A percentile compares a stretch with the other conserved stretches of the same genome.
Conservation (phyloP, 2,329 filamentous ascomycete genomes). For the Ceratocystis lukuohia region DNA sequence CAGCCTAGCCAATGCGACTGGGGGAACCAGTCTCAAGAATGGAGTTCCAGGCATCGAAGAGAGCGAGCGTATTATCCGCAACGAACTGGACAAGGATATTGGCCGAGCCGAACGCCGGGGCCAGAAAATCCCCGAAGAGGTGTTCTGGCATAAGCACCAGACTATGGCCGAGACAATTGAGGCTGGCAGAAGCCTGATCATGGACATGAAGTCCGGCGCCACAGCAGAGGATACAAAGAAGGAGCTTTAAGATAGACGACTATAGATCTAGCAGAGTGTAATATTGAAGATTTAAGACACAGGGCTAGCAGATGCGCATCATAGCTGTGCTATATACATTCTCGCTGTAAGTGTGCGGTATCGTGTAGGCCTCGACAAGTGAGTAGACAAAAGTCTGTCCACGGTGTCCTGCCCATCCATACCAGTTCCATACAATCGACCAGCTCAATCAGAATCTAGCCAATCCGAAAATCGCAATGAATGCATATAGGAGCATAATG, state of each 20-base stretch:
- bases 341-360: too few species aligned
- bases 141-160: slow-evolving; percentile 50
- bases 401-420: too few species aligned
- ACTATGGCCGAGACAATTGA: slow-evolving; percentile 44
- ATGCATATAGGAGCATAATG: too few species aligned
- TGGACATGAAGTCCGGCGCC: background rate
- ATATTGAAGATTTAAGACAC: background rate
- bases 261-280: background rate
- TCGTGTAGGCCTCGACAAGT: too few species aligned
- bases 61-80: slow-evolving; percentile 51
- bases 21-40: background rate
- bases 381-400: too few species aligned
- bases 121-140: slow-evolving; percentile 32
- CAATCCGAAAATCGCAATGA: too few species aligned
- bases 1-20: slow-evolving; percentile 18
- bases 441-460: too few species aligned
- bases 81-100: slow-evolving; percentile 51
- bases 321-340: background rate
- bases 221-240: background rate
- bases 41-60: slow-evolving; percentile 35
- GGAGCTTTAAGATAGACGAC: background rate
- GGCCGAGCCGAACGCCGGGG: slow-evolving; percentile 32
- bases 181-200: slow-evolving; percentile 41
- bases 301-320: background rate
- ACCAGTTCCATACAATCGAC: too few species aligned